phyloP scores from a whole-genome alignment of 805 yeast genomes.

The Spathaspora passalidarum region DNA sequence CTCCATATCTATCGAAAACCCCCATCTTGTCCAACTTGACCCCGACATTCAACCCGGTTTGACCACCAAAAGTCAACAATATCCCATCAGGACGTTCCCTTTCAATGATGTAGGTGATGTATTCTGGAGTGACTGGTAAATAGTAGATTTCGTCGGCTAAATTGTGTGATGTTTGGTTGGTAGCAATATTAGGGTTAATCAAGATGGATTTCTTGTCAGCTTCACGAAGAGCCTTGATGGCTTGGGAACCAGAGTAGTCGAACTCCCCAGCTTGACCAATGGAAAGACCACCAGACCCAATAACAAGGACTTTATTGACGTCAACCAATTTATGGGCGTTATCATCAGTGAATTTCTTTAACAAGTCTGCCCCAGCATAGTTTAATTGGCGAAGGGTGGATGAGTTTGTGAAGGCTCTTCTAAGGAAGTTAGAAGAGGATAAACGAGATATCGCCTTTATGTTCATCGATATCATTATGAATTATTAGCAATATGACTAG shows the following conservation, averaged over 20 bases:
- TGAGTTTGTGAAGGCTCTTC: conserved; percentile 6
- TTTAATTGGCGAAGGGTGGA: conserved; percentile 16
- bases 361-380: conserved; percentile 63
- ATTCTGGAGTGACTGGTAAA: conserved; percentile 95
- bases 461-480: not conserved
- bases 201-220: conserved; percentile 81
- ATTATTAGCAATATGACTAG: not conserved
- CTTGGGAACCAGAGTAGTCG: conserved; percentile 96
- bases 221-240: conserved; percentile 91
- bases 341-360: conserved; percentile 56
- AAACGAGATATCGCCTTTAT: conserved; percentile 1
- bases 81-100: conserved; percentile 97
- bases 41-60: conserved; percentile 95
- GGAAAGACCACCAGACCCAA: conserved; percentile 96
- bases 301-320: conserved; percentile 81
- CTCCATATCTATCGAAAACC: conserved; percentile 82
- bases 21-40: conserved; percentile 94
- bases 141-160: conserved; percentile 94
- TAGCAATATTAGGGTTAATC: conserved; percentile 94
- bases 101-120: conserved; percentile 91
- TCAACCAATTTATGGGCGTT: conserved; percentile 70
- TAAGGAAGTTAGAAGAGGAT: conserved; percentile 1
- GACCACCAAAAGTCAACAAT: conserved; percentile 96
- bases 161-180: conserved; percentile 93
- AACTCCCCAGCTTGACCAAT: conserved; percentile 99